These are phyloP conservation scores for Macrophomina tecta DNA, from an alignment of 2,329 filamentous ascomycete genomes.

Conservation along the genomic window DNA sequence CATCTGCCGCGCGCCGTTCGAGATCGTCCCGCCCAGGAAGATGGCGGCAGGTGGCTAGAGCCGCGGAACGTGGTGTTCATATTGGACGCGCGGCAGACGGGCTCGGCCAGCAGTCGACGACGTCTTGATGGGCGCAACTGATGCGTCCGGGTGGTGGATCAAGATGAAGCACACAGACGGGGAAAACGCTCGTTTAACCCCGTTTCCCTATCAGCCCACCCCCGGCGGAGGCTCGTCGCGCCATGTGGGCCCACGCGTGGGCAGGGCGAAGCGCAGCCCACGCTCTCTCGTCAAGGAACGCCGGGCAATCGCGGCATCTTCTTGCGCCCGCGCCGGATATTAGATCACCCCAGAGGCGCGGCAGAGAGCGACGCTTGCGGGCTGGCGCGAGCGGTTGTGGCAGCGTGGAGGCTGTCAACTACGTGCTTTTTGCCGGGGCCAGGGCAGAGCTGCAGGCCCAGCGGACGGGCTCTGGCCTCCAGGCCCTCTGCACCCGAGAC, in stretches of 20 bases:
- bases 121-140: neutral
- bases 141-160: neutral
- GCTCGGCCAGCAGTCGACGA: neutral
- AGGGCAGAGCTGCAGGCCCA: neutral
- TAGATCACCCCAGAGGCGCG: neutral
- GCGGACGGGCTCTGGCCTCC: neutral
- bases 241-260: slow-evolving; percentile 18
- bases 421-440: neutral
- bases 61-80: neutral
- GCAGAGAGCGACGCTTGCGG: neutral
- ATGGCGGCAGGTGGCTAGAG: neutral
- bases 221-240: neutral
- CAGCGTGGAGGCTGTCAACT: neutral
- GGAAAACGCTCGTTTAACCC: neutral
- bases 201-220: neutral
- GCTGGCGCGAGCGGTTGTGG: neutral
- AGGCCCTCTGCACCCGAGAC: neutral
- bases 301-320: neutral
- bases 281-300: neutral
- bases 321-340: slow-evolving; percentile 2
- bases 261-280: no score
- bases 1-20: slow-evolving; percentile 9
- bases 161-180: slow-evolving; percentile 6
- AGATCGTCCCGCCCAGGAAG: slow-evolving; percentile 9
- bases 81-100: neutral